Base-by-base conservation (phyloP, 2,329 filamentous ascomycete genomes). In the Aschersonia sp. region DNA sequence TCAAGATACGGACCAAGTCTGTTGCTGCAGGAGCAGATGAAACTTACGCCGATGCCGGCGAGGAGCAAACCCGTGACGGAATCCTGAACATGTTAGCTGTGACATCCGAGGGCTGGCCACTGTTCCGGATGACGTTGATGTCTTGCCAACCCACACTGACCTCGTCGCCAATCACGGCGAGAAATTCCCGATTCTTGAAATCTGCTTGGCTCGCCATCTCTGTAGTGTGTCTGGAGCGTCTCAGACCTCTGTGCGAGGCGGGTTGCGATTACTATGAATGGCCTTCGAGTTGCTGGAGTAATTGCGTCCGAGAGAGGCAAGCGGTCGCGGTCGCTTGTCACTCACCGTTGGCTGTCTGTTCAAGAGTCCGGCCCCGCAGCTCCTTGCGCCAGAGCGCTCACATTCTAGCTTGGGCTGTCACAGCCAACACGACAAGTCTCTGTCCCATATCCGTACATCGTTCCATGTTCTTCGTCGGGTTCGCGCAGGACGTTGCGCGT, bases 131-230 rank as follows among this genome's bases (percentile, higher is more conserved):
- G 22, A 22, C 22, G 22, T 22, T 32, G 44, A n/a, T 29, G 32
- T 5, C 10, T 14, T 32, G n/a, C 29, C n/a, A 35, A 43, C 29
- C 35, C 45, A 35, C 22, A 48, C 65, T 53, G 62, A 87, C 92
- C 79, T 98, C 92, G 66, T 98, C 92, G 46, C 92, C 92, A 62
- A 98, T 98, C 45, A 98, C 90, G 54, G 92, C 92, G 50, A 98
- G 79, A 63, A 98, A 95, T 69, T 98, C 84, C 59, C 92, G 79
- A 68, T 97, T 88, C 70, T 88, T 83, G 66, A 73, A 83, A 55
- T 79, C 76, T 53, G 73, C 69, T 56, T 76, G 70, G 44, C 70
- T 69, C 49, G 73, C 59, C 70, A 74, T 74, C 42, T 57, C 62
- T 56, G 50, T 46, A 43, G 12, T 30, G 30, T 31, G 22, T 22